Conservation (phyloP, 169 alveolate species). For the Plasmodium knowlesi region DNA sequence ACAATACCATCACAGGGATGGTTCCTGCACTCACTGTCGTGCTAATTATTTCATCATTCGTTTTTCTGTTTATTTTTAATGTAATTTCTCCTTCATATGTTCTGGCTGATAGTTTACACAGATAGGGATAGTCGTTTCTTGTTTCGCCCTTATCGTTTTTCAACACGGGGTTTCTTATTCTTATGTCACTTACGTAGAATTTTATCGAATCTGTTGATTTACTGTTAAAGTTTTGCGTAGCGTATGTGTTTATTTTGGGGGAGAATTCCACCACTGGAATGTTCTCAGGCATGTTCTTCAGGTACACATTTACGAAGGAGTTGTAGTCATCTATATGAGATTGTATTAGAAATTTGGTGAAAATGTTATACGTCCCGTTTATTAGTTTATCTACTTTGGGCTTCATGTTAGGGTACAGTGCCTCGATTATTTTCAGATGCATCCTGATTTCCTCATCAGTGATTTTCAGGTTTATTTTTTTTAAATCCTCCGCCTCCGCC, state of each 20-base stretch:
- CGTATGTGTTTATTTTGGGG: conserved; percentile 30
- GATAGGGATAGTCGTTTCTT: conserved; percentile 68
- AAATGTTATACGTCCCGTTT: conserved; percentile 71
- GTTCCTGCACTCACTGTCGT: conserved; percentile 89
- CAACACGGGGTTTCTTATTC: conserved; percentile 59
- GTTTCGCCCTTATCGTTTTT: conserved; percentile 45
- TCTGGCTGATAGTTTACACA: conserved; percentile 53
- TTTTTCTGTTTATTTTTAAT: conserved; percentile 40
- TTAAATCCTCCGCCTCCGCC: not conserved
- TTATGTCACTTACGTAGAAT: conserved; percentile 67
- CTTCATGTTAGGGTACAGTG: conserved; percentile 58
- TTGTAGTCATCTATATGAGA: conserved; percentile 74
- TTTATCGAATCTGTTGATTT: conserved; percentile 19
- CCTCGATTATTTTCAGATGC: conserved; percentile 59
- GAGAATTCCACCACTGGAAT: conserved; percentile 56
- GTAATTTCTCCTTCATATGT: conserved; percentile 74
- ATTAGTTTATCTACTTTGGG: conserved; percentile 34
- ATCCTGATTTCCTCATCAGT: conserved; percentile 66
- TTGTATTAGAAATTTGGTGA: conserved; percentile 64
- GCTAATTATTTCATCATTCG: conserved; percentile 53
- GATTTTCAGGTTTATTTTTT: conserved; percentile 44
- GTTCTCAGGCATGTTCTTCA: conserved; percentile 72
- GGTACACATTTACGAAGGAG: conserved; percentile 71
- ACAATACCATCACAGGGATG: conserved; percentile 97
- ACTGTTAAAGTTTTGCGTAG: not conserved